Percentiles rank a stretch among this genome's conserved stretches.
Conservation (phyloP, 2,329 filamentous ascomycete genomes). For the Curvularia hawaiiensis region DNA sequence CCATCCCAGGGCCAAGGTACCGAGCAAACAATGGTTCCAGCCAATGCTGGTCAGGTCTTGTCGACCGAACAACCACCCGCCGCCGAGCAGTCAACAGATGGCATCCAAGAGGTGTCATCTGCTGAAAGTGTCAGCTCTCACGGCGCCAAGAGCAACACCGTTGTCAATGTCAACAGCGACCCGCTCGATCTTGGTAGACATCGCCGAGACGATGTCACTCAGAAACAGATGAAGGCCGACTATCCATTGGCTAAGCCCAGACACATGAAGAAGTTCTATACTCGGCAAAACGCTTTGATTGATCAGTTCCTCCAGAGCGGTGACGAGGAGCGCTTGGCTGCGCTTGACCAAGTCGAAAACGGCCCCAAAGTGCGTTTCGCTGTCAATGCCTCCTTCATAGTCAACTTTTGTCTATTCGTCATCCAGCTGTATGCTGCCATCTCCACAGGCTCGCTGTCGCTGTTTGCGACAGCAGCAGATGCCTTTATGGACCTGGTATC, state of each 20-base stretch:
- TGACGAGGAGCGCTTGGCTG: conserved; percentile 59
- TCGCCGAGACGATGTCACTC: conserved; percentile 44
- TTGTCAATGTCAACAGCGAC: conserved; percentile 32
- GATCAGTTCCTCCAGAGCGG: conserved; percentile 60
- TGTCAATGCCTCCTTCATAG: conserved; percentile 45
- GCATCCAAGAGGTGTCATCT: conserved; percentile 33
- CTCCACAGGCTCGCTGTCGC: conserved; percentile 63
- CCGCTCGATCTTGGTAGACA: conserved; percentile 47
- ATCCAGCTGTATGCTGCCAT: conserved; percentile 65
- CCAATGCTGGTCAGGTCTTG: conserved; percentile 24
- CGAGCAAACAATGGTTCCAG: conserved; percentile 37
- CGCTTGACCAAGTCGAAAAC: conserved; percentile 58
- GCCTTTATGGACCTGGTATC: conserved; percentile 70
- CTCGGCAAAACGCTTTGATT: conserved; percentile 48
- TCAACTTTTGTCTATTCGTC: conserved; percentile 57
- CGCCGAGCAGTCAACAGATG: conserved; percentile 29
- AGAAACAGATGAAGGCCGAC: conserved; percentile 53
- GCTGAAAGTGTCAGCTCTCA: conserved; percentile 26
- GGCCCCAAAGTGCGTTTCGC: conserved; percentile 48
- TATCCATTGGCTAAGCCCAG: conserved; percentile 14
- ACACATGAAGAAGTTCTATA: conserved; percentile 47
- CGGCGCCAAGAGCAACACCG: conserved; percentile 29
- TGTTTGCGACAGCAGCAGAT: conserved; percentile 70
- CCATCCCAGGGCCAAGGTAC: conserved; percentile 35
- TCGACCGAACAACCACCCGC: conserved; percentile 30